Base-by-base conservation (phyloP, 768 basidiomycete genomes). In the Collybiopsis confluens region DNA sequence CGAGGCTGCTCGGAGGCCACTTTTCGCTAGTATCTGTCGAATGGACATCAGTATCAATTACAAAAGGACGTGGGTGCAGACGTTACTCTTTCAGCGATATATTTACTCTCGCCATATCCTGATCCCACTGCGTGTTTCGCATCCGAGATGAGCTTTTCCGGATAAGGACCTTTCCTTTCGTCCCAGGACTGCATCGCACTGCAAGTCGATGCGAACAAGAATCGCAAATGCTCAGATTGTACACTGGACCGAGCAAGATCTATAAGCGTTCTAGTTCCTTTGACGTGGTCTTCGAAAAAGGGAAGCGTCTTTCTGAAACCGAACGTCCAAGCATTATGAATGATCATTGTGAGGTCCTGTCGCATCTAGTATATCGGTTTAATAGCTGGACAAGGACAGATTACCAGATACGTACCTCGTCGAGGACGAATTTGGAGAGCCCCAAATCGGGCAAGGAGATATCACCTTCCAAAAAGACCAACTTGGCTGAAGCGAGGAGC, bases 281-380 rank as follows among this genome's bases (percentile, higher is more conserved):
- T 63, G 36, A 83, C 65, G 57, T 79, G 75, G 3, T 72, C 58
- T 54, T 82, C 79, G 50, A 82, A 83, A 2, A 78, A 79, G 0
- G 70, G 62, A 23, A 82, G 61, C 9, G 72, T 68, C 1, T 80
- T 68, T 51, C 78, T 78, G 64, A 83, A 72, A 52, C 70, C 64
- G 18, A 73, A 50, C 13, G 52, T 53, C 60, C 62, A 63, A 13
- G 60, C 68, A 36, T 72, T 72, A 58, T 73, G 70, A 15, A 74
- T 68, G 59, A 77, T 65, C 28, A 66, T 67, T 13, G 72, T 75
- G 9, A 70, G 59, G 21, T 63, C 64, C 21, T 49, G 36, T 6
- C 59, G 57, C 20, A 72, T 58, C 64, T 70, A n/a, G 3, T 21
- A 13, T 21, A 42, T 15, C 11, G n/a, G 23, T 38, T 24, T 2